These are phyloP conservation scores for Termitomyces sp. DNA, from an alignment of 768 basidiomycete genomes.

Conservation along the genomic window DNA sequence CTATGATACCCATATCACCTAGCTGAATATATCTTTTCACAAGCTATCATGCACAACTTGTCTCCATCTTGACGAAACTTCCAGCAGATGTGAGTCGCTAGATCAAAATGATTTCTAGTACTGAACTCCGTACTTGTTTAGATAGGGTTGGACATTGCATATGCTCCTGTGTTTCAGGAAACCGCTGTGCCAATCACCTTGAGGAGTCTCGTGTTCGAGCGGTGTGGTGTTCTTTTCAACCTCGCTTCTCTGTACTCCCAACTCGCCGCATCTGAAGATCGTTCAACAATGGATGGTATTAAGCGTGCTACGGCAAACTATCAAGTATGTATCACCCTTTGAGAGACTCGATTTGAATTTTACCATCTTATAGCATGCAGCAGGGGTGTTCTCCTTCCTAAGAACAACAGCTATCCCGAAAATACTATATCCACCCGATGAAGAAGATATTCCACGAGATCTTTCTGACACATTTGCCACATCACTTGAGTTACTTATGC, in stretches of 20 bases:
- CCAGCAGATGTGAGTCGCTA: slow-evolving; percentile 63
- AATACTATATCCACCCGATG: slow-evolving; percentile 43
- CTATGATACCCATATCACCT: not conserved
- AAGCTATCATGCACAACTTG: slow-evolving; percentile 92
- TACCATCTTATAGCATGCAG: slow-evolving; percentile 49
- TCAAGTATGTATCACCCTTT: slow-evolving; percentile 48
- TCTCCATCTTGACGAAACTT: slow-evolving; percentile 80
- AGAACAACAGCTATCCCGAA: slow-evolving; percentile 51
- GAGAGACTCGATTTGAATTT: not conserved
- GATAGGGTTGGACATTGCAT: slow-evolving; percentile 74
- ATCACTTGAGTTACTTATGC: slow-evolving; percentile 72
- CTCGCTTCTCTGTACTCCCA: slow-evolving; percentile 85
- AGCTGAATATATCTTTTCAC: slow-evolving; percentile 12
- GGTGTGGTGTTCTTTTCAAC: slow-evolving; percentile 79
- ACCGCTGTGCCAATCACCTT: slow-evolving; percentile 58
- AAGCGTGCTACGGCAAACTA: slow-evolving; percentile 73
- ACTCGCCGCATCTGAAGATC: slow-evolving; percentile 69
- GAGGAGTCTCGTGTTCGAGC: slow-evolving; percentile 78
- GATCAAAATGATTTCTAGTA: not conserved
- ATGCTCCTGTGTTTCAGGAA: slow-evolving; percentile 69
- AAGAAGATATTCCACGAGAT: slow-evolving; percentile 63
- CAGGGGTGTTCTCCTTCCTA: slow-evolving; percentile 70
- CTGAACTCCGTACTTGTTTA: slow-evolving; percentile 24
- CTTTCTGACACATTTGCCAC: slow-evolving; percentile 60
- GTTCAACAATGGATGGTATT: slow-evolving; percentile 74